These are phyloP conservation scores for Pseudocercospora fijiensis DNA, from an alignment of 2,329 filamentous ascomycete genomes.

Conservation along the genomic window DNA sequence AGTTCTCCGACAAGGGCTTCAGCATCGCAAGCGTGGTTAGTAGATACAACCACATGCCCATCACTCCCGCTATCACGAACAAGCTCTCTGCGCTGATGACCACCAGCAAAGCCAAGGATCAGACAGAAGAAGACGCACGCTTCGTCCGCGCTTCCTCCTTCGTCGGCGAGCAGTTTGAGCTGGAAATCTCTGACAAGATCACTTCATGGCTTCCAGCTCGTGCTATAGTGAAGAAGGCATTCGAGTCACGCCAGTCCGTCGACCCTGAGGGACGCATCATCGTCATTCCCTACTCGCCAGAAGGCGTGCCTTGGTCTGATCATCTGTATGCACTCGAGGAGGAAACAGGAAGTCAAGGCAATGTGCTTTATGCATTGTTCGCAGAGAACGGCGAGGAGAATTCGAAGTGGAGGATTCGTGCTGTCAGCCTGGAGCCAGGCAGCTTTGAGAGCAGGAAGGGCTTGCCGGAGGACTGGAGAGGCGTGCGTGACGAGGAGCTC, in stretches of 20 bases:
- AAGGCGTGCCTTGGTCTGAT: constrained; percentile 91
- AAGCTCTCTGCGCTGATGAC: constrained; percentile 16
- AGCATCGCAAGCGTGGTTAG: constrained; percentile 86
- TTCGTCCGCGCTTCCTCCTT: constrained; percentile 76
- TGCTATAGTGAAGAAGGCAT: constrained; percentile 72
- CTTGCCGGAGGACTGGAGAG: constrained; percentile 87
- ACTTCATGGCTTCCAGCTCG: constrained; percentile 85
- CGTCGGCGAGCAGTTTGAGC: constrained; percentile 85
- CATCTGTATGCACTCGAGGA: constrained; percentile 87
- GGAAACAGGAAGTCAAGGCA: constrained; percentile 48
- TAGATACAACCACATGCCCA: constrained; percentile 65
- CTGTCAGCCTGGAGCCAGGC: constrained; percentile 78
- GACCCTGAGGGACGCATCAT: constrained; percentile 77
- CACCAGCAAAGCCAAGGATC: constrained; percentile 45
- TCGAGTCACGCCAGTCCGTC: constrained; percentile 63
- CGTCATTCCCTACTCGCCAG: constrained; percentile 62
- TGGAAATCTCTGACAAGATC: constrained; percentile 73
- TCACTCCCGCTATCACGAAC: constrained; percentile 25
- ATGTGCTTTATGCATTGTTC: constrained; percentile 85
- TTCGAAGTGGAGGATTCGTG: constrained; percentile 90
- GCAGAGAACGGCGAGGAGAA: constrained; percentile 73
- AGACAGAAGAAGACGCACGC: constrained; percentile 74
- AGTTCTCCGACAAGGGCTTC: constrained; percentile 80
- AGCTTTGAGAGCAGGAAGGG: constrained; percentile 92
- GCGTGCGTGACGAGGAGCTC: constrained; percentile 81